Evolutionary conservation across 495 filamentous ascomycete genomes (phyloP), one percentile per base, ranked within the genome.

Genomic region (Annulohypoxylon nitens): DNA sequence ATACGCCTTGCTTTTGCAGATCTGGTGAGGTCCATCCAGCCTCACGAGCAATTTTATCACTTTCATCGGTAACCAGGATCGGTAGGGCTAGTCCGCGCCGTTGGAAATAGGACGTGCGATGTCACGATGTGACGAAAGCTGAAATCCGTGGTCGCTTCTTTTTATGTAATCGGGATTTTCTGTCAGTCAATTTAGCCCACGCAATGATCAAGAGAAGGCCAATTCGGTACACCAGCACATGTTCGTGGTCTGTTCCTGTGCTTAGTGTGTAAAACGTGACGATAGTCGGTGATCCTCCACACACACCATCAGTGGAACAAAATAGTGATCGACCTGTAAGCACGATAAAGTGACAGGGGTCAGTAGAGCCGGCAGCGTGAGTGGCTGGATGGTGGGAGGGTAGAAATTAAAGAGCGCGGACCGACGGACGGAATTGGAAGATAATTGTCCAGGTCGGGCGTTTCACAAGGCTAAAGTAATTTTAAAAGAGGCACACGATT

Each of bases 91-190:
- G 33, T 11, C 37, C 45, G 48, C 12, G 47, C 61, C 48, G 50
- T 58, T 66, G 20, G 36, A 16, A 45, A 18, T 14, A 67, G 37
- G 9, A n/a, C 36, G 50, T 64, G 63, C 67, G 67, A 71, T 68
- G 72, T 68, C n/a, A 68, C 67, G 39, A 75, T 68, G 64, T 75
- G 72, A 71, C 67, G 72, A 67, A 30, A 36, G 37, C 48, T 61
- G 12, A 11, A 9, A 48, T 25, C 3, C 30, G 30, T 30, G 30
- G 30, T 30, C 5, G 48, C 41, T 14, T 3, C 62, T 61, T 67
- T 67, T 64, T 45, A 53, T 64, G 34, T 59, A 43, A 14, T 71
- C 43, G 48, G 11, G 50, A 48, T 60, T 69, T 57, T 30, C 43
- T 51, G 10, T 11, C 39, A 65, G 30, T 30, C 30, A 30, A 30